Evolutionary conservation across 805 yeast genomes (phyloP), one percentile per base, ranked within the genome.

Genomic region (Wickerhamiella sergipiensis): DNA sequence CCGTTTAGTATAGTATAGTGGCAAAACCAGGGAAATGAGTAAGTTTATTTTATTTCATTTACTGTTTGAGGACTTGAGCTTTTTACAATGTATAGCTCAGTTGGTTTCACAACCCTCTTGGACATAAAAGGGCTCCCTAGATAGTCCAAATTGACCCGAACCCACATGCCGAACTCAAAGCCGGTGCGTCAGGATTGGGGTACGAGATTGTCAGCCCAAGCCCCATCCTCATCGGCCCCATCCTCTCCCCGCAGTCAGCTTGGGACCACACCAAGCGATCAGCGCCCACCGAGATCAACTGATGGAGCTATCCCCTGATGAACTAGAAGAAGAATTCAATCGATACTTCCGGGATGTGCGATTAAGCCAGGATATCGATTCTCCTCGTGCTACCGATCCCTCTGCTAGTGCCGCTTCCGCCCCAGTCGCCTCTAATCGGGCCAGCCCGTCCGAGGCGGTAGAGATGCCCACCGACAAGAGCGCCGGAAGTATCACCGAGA

Each of bases 401-500:
- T 24, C 26, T 5, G 26, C 26, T 6, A 24, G 26, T 6, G 8
- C 26, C 42, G 42, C n/a, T n/a, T n/a, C n/a, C n/a, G n/a, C n/a
- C n/a, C n/a, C 19, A 8, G 21, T 3, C 10, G 21, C 15, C 21
- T 38, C 42, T 10, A 19, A 38, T 17, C 42, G 21, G 21, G 6
- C 42, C 8, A 29, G 33, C 9, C 33, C 33, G 15, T 9, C 12
- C 4, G 42, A n/a, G 12, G 4, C 21, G 9, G 3, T 38, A 19
- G 42, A 38, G 8, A 38, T 3, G 3, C 21, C 19, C 6, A 18
- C 9, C 12, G 33, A 29, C 15, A 29, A 3, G 15, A 29, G 19
- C 21, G 46, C 36, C 12, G 46, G 46, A 2, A 26, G n/a, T 23
- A 24, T 47, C 9, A 51, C 46, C 2, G 54, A 51, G 43, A 21